A percentile compares a stretch with the other conserved stretches of the same genome.
Conservation (phyloP, 106 monocot genomes). For the Platanthera zijinensis region DNA sequence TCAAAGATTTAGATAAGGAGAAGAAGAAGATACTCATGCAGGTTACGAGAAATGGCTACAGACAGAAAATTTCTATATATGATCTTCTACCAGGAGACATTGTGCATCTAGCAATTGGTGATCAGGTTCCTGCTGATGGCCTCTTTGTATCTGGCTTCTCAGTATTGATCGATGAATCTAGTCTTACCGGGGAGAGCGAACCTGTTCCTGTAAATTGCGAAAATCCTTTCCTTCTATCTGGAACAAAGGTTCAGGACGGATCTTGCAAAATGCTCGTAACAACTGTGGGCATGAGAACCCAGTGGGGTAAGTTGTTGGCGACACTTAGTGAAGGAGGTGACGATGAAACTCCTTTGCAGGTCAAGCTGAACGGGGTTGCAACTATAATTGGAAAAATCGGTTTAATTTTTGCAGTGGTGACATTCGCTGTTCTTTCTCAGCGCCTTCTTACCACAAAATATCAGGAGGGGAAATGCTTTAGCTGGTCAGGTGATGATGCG, state of each 20-base stretch:
- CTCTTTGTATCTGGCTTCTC: constrained; percentile 17
- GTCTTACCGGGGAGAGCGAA: constrained; percentile 19
- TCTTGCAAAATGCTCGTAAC: constrained; percentile 24
- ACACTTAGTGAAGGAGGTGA: constrained; percentile 16
- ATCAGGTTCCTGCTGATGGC: constrained; percentile 27
- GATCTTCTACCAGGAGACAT: constrained; percentile 20
- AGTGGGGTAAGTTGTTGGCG: constrained; percentile 22
- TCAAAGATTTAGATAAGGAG: constrained; percentile 25
- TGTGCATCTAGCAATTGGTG: constrained; percentile 18
- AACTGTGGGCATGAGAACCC: constrained; percentile 25
- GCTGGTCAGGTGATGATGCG: constrained; percentile 24
- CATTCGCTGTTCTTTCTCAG: constrained; percentile 15
- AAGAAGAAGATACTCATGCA: constrained; percentile 23
- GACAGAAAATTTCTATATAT: constrained; percentile 23
- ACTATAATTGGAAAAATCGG: constrained; percentile 19
- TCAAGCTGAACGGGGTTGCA: constrained; percentile 22
- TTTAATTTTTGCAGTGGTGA: constrained; percentile 14
- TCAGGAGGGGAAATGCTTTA: not conserved
- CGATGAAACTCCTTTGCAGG: constrained; percentile 26
- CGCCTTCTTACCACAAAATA: not conserved
- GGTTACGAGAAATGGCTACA: constrained; percentile 15
- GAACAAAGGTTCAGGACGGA: constrained; percentile 25
- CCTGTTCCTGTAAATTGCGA: constrained; percentile 10
- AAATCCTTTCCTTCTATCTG: constrained; percentile 20
- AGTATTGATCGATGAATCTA: constrained; percentile 20